Evolutionary conservation across 2,329 filamentous ascomycete genomes (phyloP), one percentile per base, ranked within the genome.

Genomic region (Eurotiales sp.): DNA sequence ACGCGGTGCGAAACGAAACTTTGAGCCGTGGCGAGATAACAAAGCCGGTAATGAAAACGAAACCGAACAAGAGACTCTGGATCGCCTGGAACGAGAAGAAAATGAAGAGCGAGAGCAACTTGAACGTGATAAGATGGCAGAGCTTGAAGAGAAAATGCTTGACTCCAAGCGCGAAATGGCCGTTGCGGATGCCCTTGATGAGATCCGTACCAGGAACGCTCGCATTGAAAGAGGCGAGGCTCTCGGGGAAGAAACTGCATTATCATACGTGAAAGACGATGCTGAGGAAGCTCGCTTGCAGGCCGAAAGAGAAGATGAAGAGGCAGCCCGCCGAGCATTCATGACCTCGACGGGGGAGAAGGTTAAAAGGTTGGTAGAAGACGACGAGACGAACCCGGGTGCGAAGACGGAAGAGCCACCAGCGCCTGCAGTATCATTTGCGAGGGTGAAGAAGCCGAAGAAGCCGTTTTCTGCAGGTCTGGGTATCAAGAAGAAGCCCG

Each of bases 121-220:
- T 53, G 90, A 96, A 69, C 80, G 84, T 58, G 91, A 96, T 68
- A 89, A 90, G 19, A 99, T 99, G 95, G 87, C 87, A 52, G 91
- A 96, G 66, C 73, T 99, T 42, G 93, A 99, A 73, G 86, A 87
- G 56, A 97, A 97, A 75, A 96, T 92, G 50, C 75, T 87, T 19
- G 93, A 99, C 68, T 91, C 91, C 1, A 91, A 93, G 75, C 80
- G 87, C 36, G 93, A 99, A 71, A 99, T 99, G 91, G 89, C 88
- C 15, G 89, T 96, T 40, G 93, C 93, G 2, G 93, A 99, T 74
- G 92, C 91, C 7, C 74, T 99, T 50, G 93, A 99, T 69, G 91
- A 96, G 72, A 96, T 99, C 52, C 79, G 92, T 51, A 92, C 88
- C 47, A 77, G 92, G 57, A 99, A 99, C 72, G 93, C 93, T 7